Evolutionary conservation across 805 yeast species (phyloP).

Genomic region (Wickerhamomyces tratensis): DNA sequence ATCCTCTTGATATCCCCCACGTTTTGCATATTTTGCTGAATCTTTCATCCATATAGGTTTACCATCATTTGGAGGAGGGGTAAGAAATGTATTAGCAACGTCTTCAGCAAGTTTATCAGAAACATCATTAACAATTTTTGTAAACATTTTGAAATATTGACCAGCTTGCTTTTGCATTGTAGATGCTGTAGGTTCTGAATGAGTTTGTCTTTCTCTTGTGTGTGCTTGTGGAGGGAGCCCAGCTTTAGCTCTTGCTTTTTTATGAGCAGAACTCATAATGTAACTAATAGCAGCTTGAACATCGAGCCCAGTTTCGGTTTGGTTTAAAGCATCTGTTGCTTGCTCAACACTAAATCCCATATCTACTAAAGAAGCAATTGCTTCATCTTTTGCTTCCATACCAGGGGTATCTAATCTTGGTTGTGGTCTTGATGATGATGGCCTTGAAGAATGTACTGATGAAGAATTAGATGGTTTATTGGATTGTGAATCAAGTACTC

Average conservation of each 20-base stretch:
- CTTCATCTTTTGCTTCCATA: conserved; percentile 28
- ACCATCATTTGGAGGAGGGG: conserved; percentile 20
- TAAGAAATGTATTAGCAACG: conserved; percentile 21
- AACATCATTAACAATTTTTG: conserved; percentile 12
- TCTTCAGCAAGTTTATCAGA: conserved; percentile 13
- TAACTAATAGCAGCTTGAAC: conserved; percentile 57
- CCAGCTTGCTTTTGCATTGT: conserved; percentile 5
- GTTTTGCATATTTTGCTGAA: conserved; percentile 33
- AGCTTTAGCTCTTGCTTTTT: conserved; percentile 22
- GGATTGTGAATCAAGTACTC: too few species aligned
- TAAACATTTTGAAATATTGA: conserved; percentile 11
- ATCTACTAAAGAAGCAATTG: conserved; percentile 62
- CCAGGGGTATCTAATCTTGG: background rate
- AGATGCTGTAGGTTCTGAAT: background rate
- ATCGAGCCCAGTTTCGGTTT: conserved; percentile 41
- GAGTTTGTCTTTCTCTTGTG: conserved; percentile 1
- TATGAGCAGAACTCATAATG: conserved; percentile 53
- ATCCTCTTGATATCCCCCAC: conserved; percentile 30
- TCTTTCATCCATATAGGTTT: conserved; percentile 73
- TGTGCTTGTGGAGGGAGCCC: conserved; percentile 7
- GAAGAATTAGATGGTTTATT: too few species aligned
- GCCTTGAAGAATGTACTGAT: too few species aligned
- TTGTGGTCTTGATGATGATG: background rate
- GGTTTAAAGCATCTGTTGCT: conserved; percentile 49
- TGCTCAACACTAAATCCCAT: conserved; percentile 67